Percentiles rank a stretch among this genome's conserved stretches.
phyloP scores from a whole-genome alignment of 2,329 filamentous ascomycete species.

The Phialophora expanda region DNA sequence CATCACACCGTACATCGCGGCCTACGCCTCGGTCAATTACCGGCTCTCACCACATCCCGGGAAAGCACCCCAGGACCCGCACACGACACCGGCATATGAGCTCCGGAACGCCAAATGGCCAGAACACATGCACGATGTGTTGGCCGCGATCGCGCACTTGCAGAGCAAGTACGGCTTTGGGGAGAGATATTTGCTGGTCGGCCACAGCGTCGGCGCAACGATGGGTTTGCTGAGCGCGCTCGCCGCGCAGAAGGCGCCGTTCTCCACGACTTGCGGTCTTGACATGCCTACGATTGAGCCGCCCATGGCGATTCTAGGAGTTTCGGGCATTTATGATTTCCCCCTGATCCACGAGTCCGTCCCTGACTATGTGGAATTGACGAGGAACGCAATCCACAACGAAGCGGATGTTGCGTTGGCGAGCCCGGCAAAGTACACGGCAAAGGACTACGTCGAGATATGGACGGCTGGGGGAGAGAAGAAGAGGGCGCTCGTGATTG shows the following conservation, averaged over 20 bases:
- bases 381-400: conserved; percentile 50
- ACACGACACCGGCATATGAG: conserved; percentile 40
- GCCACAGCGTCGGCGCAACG: conserved; percentile 56
- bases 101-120: conserved; percentile 50
- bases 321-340: conserved; percentile 55
- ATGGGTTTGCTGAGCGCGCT: conserved; percentile 53
- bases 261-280: conserved; percentile 12
- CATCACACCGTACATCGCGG: conserved; percentile 42
- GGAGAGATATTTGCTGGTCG: conserved; percentile 50
- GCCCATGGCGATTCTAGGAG: conserved; percentile 49
- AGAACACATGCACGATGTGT: conserved; percentile 53
- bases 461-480: conserved; percentile 42
- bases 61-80: conserved; percentile 46
- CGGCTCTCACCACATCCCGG: conserved; percentile 51
- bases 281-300: conserved; percentile 33
- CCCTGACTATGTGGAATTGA: conserved; percentile 48
- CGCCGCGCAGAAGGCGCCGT: conserved; percentile 33
- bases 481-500: conserved; percentile 48
- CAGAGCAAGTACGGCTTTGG: conserved; percentile 50
- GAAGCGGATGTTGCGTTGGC: conserved; percentile 47
- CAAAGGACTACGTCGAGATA: conserved; percentile 35
- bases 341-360: conserved; percentile 45
- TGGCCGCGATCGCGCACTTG: conserved; percentile 48
- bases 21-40: conserved; percentile 54
- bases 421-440: conserved; percentile 45